These are phyloP conservation scores for Lentinula aciculospora DNA, from an alignment of 768 basidiomycete genomes.

Conservation along the genomic window DNA sequence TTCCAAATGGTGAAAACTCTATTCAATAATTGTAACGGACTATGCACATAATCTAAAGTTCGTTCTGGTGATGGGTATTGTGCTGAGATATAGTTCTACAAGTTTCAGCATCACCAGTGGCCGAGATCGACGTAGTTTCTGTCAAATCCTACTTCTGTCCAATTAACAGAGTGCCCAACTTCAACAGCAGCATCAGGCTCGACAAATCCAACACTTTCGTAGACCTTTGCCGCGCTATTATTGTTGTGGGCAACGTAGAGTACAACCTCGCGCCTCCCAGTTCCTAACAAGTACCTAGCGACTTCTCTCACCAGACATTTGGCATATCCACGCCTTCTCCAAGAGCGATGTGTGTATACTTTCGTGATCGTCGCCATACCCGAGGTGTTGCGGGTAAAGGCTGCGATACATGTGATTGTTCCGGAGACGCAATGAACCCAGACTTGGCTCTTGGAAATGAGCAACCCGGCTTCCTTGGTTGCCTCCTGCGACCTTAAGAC, in stretches of 20 bases:
- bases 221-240: slow-evolving; percentile 48
- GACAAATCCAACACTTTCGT: slow-evolving; percentile 60
- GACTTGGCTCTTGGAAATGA: slow-evolving; percentile 41
- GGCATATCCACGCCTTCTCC: slow-evolving; percentile 52
- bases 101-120: slow-evolving; percentile 49
- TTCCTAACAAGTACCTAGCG: slow-evolving; percentile 35
- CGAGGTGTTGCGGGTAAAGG: slow-evolving; percentile 56
- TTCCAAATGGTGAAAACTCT: no score
- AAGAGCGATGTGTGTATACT: slow-evolving; percentile 54
- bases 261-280: slow-evolving; percentile 31
- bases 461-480: slow-evolving; percentile 38
- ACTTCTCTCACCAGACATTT: slow-evolving; percentile 56
- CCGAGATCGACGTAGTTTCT: slow-evolving; percentile 42
- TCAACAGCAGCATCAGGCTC: slow-evolving; percentile 39
- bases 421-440: slow-evolving; percentile 54
- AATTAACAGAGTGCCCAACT: slow-evolving; percentile 32
- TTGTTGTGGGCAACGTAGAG: slow-evolving; percentile 64
- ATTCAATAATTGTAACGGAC: no score
- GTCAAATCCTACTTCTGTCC: slow-evolving; percentile 66
- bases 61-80: no score
- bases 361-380: slow-evolving; percentile 64
- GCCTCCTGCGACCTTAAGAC: slow-evolving; percentile 36
- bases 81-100: neutral
- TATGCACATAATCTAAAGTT: no score
- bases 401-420: slow-evolving; percentile 58